Percentiles rank a stretch among this genome's conserved stretches.
Evolutionary conservation across 177 flowering plant genomes (phyloP).

Genomic region (Vitis hybrid): DNA sequence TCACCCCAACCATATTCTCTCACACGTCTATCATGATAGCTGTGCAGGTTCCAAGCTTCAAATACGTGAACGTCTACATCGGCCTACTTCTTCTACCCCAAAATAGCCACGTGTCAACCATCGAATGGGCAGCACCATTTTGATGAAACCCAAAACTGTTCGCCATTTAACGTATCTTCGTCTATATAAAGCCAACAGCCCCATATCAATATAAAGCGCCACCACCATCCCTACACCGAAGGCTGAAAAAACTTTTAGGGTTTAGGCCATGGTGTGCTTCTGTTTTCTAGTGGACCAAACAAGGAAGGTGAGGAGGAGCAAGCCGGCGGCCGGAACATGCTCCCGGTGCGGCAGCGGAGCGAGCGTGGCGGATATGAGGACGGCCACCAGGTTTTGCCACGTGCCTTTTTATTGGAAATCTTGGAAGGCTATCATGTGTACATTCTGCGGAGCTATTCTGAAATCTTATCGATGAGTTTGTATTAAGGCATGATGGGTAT

Average conservation of each 20-base stretch:
- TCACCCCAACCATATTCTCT: slow-evolving; percentile 1
- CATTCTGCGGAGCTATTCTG: slow-evolving; percentile 39
- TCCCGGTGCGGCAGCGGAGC: slow-evolving; percentile 43
- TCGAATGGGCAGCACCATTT: neutral
- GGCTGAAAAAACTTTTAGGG: too few species aligned
- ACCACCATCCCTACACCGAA: too few species aligned
- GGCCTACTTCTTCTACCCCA: neutral
- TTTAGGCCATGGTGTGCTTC: slow-evolving; percentile 35
- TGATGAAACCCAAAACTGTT: slow-evolving; percentile 1
- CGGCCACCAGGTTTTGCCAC: slow-evolving; percentile 39
- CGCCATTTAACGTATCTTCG: neutral
- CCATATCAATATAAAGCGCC: too few species aligned
- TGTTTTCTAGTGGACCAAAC: slow-evolving; percentile 47
- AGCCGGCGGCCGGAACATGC: slow-evolving; percentile 49
- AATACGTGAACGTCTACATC: slow-evolving; percentile 1
- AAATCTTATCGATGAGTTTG: slow-evolving; percentile 30
- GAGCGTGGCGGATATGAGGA: slow-evolving; percentile 40
- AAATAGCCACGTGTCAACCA: slow-evolving; percentile 12
- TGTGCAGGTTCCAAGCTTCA: slow-evolving; percentile 8
- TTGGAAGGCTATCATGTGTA: slow-evolving; percentile 42
- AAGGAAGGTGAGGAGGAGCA: slow-evolving; percentile 29
- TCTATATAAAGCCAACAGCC: too few species aligned
- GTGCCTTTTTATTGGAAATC: slow-evolving; percentile 41
- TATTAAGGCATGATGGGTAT: too few species aligned
- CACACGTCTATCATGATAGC: slow-evolving; percentile 10